These are phyloP conservation scores for Tubosaeta sp. DNA, from an alignment of 768 basidiomycete genomes.

Conservation along the genomic window DNA sequence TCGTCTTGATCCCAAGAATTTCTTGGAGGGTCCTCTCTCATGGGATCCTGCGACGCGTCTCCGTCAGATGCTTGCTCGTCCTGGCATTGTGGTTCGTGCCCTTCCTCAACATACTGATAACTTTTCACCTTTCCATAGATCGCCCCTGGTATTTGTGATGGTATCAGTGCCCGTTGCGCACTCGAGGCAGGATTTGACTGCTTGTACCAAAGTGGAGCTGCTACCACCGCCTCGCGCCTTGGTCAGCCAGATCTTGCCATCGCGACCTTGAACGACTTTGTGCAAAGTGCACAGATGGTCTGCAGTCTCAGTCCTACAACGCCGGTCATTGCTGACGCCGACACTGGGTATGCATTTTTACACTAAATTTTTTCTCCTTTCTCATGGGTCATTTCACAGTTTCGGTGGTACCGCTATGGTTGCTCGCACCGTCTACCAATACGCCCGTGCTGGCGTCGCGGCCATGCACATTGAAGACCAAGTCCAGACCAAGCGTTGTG, in stretches of 20 bases:
- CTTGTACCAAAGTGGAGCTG: conserved; percentile 77
- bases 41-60: conserved; percentile 66
- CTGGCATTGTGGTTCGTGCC: conserved; percentile 68
- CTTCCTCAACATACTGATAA: background rate
- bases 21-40: conserved; percentile 64
- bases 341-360: conserved; percentile 53
- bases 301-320: conserved; percentile 58
- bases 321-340: conserved; percentile 77
- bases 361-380: conserved; percentile 1
- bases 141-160: conserved; percentile 77
- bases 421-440: conserved; percentile 71
- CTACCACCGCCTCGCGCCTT: conserved; percentile 74
- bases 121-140: conserved; percentile 36
- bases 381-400: conserved; percentile 17
- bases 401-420: conserved; percentile 76
- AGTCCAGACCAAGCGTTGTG: conserved; percentile 76
- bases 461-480: conserved; percentile 80
- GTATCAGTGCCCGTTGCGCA: conserved; percentile 76
- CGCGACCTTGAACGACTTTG: conserved; percentile 74
- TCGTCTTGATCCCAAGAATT: conserved; percentile 66
- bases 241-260: conserved; percentile 79
- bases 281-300: conserved; percentile 67
- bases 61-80: conserved; percentile 63
- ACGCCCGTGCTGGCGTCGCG: conserved; percentile 64
- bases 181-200: conserved; percentile 77